Evolutionary conservation across 352 stramenopile genomes (phyloP), one percentile per base, ranked within the genome.

Genomic region (Aphanomyces euteiches): DNA sequence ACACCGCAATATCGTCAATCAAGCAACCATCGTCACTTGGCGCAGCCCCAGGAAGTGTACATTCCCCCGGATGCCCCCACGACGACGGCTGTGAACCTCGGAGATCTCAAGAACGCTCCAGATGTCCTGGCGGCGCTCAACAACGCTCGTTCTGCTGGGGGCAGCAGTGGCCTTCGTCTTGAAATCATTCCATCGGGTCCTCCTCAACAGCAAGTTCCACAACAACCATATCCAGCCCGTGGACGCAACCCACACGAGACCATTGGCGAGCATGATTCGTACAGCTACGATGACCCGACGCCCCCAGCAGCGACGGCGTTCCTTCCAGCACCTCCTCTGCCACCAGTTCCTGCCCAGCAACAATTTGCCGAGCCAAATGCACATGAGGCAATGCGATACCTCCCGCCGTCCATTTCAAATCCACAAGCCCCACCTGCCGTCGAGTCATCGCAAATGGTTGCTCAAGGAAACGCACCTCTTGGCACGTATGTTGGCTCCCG

Each of bases 41-140:
- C 17, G 3, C 19, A n/a, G 5, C 47, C 47, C 1, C 64, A 70
- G 21, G 63, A 57, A 38, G 36, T 57, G 2, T 70, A 70, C 54
- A 7, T 70, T 7, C 64, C 64, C 15, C n/a, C 59, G 41, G 47
- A 67, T 36, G 59, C 41, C n/a, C 41, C 41, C n/a, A 56, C 43
- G 15, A 70, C 64, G 36, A 70, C 64, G 1, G 54, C 54, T 37
- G 43, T 70, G n/a, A 56, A 70, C 54, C 34, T 70, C 15, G 43
- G 64, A 21, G 64, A 70, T 37, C 47, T 70, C 19, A 34, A 41
- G 19, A 70, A 70, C 40, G 64, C 64, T 4, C 53, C 64, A 12
- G 64, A 70, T 28, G 64, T 70, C n/a, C 45, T 70, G 21, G 64
- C 64, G 7, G 43, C 53, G 47, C 64, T 70, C 64, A 70, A 70